phyloP scores from a whole-genome alignment of 148 eudicot genomes.

The Diospyros kaki region DNA sequence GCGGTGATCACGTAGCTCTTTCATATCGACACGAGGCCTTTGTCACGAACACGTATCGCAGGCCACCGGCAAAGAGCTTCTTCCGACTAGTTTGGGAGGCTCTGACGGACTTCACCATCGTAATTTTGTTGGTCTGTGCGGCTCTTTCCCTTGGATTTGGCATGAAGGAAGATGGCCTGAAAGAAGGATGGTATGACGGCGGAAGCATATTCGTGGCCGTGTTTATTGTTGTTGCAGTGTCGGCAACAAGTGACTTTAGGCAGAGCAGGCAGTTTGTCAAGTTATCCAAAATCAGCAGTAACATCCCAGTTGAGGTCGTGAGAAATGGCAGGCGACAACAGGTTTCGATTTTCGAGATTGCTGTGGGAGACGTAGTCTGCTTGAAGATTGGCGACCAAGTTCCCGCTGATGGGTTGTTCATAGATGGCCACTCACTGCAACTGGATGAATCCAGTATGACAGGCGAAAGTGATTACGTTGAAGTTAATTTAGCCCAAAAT shows the following conservation, averaged over 20 bases:
- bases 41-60: conserved; percentile 8
- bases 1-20: conserved; percentile 3
- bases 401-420: conserved; percentile 10
- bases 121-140: conserved; percentile 5
- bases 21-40: neutral
- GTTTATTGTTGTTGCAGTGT: neutral
- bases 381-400: conserved; percentile 10
- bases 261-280: conserved; percentile 2
- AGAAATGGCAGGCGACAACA: neutral
- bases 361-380: neutral
- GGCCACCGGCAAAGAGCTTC: conserved; percentile 9
- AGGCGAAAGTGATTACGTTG: conserved; percentile 3
- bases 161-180: conserved; percentile 6
- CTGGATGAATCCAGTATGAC: conserved; percentile 7
- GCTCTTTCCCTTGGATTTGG: conserved; percentile 14
- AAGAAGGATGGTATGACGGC: conserved; percentile 33
- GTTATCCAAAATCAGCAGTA: neutral
- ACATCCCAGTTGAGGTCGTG: neutral
- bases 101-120: conserved; percentile 9
- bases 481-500: neutral
- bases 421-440: conserved; percentile 10
- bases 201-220: conserved; percentile 19
- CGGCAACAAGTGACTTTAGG: neutral
- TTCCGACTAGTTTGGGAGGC: conserved; percentile 18
- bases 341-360: conserved; percentile 4